Base-by-base conservation (phyloP, 2,329 filamentous ascomycete species). In the Fusarium mexicanum region DNA sequence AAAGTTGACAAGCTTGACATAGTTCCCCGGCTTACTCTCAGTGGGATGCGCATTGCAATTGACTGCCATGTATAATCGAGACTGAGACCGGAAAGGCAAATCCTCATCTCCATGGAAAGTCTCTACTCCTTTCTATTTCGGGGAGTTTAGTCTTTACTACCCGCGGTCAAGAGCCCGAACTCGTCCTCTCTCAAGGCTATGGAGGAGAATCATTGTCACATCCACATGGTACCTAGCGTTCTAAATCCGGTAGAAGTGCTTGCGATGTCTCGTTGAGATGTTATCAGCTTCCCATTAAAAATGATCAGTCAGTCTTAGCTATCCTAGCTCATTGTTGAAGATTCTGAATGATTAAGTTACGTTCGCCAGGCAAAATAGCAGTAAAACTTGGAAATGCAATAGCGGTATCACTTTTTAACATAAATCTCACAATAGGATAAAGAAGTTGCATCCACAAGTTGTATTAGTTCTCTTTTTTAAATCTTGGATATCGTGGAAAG, bases 271-370 rank as follows among this genome's bases (percentile, higher is more conserved):
- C 16, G 16, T 18, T 38, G 17, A 38, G 37, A 38, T 38, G 17
- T 37, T 1, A 37, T 2, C 2, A 9, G 8, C 9, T 18, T 9
- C 2, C 14, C 1, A 16, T 35, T 1, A 16, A 35, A 1, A 1
- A 37, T 1, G 7, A 20, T 26, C 0, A 17, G 5, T 13, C 7
- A 18, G 8, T 12, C 0, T 0, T 5, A 48, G 46, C 6, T 6
- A n/a, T 1, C 7, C 10, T 8, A 16, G 22, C 10, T 48, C 8
- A 3, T 12, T 33, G 3, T 13, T 18, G 5, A 18, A 50, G 16
- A 18, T 24, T 0, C 16, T 10, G 11, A 33, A 18, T 14, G 4
- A 5, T 14, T 7, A 18, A 18, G 6, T 4, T 33, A 4, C 6
- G 5, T 5, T 33, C 9, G 22, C 8, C 11, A 24, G 8, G 22